Base-by-base conservation (phyloP, 108 stramenopile genomes). In the Cyclotella atomus region DNA sequence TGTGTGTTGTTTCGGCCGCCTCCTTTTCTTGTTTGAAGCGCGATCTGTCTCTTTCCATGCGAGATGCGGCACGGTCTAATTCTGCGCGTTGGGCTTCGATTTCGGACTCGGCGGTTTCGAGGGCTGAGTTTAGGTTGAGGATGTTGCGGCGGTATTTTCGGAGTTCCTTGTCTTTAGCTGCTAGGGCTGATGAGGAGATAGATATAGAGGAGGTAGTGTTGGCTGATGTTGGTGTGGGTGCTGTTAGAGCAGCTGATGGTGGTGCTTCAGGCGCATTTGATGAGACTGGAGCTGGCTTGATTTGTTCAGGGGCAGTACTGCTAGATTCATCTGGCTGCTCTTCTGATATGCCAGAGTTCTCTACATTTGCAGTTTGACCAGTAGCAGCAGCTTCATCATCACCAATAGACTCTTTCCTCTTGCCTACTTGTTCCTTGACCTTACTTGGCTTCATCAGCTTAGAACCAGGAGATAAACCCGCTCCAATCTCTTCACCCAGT, bases 51-150 rank as follows among this genome's bases (percentile, higher is more conserved):
- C 89, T 83, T 70, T 94, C 93, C 77, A 94, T 88, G 33, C 87
- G 79, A 32, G 83, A 81, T 20, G 83, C 93, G 24, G 90, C 93
- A 6, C 83, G 65, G 35, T 88, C 89, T 19, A 94, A 76, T 75
- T 94, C 93, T 19, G 73, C 70, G n/a, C 93, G 79, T 38, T 88
- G 90, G 12, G 93, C 93, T 64, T 84, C 68, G 15, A 94, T 69
- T 87, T 94, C 93, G 23, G 55, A 49, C 76, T 94, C 93, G 9
- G 93, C 89, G 21, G 84, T 54, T 67, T 91, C 90, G 25, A 94
- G 85, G 38, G 87, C 82, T 46, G 76, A 59, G 71, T 89, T 90
- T 19, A 94, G 86, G 44, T 86, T 65, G n/a, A 94, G 85, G 19
- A 94, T 81, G 71, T 91, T 85, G 0, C 90, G 89, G 28, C 89